Conservation (phyloP, 2,329 filamentous ascomycete genomes). For the Aspergillus niger region DNA sequence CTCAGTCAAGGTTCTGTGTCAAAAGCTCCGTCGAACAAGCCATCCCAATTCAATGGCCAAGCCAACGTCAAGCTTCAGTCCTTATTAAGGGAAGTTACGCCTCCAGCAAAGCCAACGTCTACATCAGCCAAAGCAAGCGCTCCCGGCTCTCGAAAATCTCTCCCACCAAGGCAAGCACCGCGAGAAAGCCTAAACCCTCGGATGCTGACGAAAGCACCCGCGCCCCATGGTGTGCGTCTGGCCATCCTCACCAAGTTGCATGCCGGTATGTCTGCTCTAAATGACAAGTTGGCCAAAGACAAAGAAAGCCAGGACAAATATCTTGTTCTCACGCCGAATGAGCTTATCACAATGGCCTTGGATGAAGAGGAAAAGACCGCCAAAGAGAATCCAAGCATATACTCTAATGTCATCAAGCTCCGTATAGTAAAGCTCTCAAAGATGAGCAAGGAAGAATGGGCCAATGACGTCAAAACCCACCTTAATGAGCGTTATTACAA, state of each 20-base stretch:
- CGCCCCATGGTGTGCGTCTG: slow-evolving; percentile 43
- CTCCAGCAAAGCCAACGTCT: slow-evolving; percentile 21
- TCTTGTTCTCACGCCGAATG: slow-evolving; percentile 44
- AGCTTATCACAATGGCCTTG: slow-evolving; percentile 50
- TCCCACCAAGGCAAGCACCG: slow-evolving; percentile 35
- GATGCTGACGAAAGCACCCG: slow-evolving; percentile 47
- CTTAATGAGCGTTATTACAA: slow-evolving; percentile 42
- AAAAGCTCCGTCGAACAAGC: slow-evolving; percentile 14
- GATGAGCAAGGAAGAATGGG: slow-evolving; percentile 74
- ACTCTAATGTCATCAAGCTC: slow-evolving; percentile 81
- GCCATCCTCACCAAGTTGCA: slow-evolving; percentile 49
- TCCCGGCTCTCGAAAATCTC: slow-evolving; percentile 6
- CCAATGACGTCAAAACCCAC: slow-evolving; percentile 57
- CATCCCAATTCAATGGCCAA: slow-evolving; percentile 16
- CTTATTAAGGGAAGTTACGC: slow-evolving; percentile 29
- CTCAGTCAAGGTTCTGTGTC: neutral
- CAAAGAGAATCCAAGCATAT: slow-evolving; percentile 67
- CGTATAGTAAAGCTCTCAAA: slow-evolving; percentile 74
- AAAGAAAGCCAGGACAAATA: slow-evolving; percentile 34
- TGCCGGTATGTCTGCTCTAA: slow-evolving; percentile 44
- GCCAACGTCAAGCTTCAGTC: slow-evolving; percentile 24
- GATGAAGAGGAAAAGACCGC: slow-evolving; percentile 76
- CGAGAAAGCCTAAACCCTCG: slow-evolving; percentile 50
- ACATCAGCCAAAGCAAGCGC: slow-evolving; percentile 7
- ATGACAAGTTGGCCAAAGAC: slow-evolving; percentile 39